Percentiles rank a stretch among this genome's conserved stretches.
Evolutionary conservation across 2,329 filamentous ascomycete species (phyloP).

Genomic region (Mariannaea sp.): DNA sequence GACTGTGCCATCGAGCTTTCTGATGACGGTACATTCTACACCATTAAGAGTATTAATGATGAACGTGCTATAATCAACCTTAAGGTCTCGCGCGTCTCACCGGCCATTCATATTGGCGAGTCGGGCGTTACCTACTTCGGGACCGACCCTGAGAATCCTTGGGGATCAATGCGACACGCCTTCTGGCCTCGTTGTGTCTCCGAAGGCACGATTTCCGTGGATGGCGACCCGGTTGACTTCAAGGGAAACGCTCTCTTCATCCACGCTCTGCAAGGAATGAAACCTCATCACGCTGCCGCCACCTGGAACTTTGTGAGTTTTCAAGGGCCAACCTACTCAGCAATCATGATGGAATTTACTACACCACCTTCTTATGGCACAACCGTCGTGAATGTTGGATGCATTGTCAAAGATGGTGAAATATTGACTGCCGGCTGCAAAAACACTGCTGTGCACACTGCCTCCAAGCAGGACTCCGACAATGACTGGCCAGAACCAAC

Average conservation of each 20-base stretch:
- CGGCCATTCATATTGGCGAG: constrained; percentile 83
- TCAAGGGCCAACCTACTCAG: constrained; percentile 84
- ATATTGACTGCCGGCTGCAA: constrained; percentile 73
- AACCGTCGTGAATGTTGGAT: constrained; percentile 84
- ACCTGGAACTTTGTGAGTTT: constrained; percentile 95
- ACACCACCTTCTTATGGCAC: constrained; percentile 91
- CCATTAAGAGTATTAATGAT: constrained; percentile 88
- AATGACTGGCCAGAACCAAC: constrained; percentile 90
- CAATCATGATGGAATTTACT: constrained; percentile 93
- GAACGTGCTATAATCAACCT: constrained; percentile 82
- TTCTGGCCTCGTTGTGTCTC: constrained; percentile 91
- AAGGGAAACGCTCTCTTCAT: constrained; percentile 78
- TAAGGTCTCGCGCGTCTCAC: constrained; percentile 74
- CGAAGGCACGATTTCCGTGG: constrained; percentile 83
- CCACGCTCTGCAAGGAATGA: constrained; percentile 95
- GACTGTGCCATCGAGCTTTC: constrained; percentile 84
- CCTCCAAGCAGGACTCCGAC: constrained; percentile 71
- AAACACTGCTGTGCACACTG: constrained; percentile 72
- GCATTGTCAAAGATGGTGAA: constrained; percentile 78
- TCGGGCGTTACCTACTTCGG: constrained; percentile 85
- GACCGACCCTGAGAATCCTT: constrained; percentile 82
- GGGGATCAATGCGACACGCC: constrained; percentile 88
- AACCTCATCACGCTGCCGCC: constrained; percentile 92
- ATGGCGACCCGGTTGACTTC: constrained; percentile 80
- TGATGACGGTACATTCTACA: constrained; percentile 80